Evolutionary conservation across 1,284 basidiomycete species (phyloP).

Genomic region (Inonotus obliquus): DNA sequence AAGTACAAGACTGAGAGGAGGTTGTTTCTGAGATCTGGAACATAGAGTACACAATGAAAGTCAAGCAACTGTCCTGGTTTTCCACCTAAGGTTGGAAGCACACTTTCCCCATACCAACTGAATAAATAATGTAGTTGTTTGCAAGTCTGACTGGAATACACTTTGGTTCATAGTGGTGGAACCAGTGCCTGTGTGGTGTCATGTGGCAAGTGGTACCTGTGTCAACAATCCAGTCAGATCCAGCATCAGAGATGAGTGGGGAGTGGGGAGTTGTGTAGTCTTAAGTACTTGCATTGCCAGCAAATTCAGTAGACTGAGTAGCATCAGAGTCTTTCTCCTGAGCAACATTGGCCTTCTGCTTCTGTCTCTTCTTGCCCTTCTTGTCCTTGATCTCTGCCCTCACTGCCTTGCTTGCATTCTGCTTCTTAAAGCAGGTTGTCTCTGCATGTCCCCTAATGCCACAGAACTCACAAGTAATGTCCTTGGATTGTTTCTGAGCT

Average conservation of each 20-base stretch:
- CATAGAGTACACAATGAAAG: conserved; percentile 32
- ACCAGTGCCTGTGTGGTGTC: background rate
- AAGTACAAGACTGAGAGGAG: conserved; percentile 26
- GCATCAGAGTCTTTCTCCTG: background rate
- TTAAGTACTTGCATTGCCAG: background rate
- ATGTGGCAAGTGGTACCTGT: background rate
- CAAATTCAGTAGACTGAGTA: background rate
- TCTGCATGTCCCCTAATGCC: too few species aligned
- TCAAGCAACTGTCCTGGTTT: conserved; percentile 22
- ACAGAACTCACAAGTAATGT: too few species aligned
- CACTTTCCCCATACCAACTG: background rate
- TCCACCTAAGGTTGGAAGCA: conserved; percentile 17
- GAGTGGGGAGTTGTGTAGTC: conserved; percentile 19
- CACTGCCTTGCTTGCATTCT: too few species aligned
- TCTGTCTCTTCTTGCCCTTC: background rate
- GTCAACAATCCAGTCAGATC: background rate
- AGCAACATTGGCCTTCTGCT: background rate
- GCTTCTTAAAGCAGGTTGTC: too few species aligned
- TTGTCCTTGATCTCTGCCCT: background rate
- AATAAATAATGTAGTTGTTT: background rate
- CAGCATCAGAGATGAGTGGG: background rate
- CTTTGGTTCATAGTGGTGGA: background rate
- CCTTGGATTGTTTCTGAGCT: too few species aligned
- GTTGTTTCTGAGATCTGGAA: background rate
- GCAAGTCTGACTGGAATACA: background rate